phyloP scores from a whole-genome alignment of 2,329 filamentous ascomycete genomes.

The Hymenoscyphus occultus region DNA sequence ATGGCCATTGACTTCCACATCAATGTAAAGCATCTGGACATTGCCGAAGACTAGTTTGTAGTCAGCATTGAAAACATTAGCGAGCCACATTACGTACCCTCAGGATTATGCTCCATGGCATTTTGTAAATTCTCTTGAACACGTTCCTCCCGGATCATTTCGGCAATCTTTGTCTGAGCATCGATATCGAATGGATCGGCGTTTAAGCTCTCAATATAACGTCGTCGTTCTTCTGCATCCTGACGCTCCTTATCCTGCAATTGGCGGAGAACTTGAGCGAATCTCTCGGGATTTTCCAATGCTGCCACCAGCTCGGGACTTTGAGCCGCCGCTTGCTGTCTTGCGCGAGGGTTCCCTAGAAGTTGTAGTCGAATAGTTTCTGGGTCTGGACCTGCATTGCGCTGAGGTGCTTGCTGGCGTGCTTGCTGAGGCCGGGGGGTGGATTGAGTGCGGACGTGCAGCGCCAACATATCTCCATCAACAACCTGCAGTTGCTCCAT shows the following conservation, averaged over 20 bases:
- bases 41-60: conserved; percentile 73
- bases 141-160: conserved; percentile 92
- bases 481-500: conserved; percentile 76
- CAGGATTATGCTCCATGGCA: conserved; percentile 95
- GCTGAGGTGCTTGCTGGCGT: conserved; percentile 36
- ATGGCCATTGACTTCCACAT: conserved; percentile 89
- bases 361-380: conserved; percentile 82
- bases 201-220: conserved; percentile 81
- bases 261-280: conserved; percentile 67
- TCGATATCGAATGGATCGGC: conserved; percentile 93
- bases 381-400: conserved; percentile 54
- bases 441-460: conserved; percentile 68
- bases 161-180: conserved; percentile 87
- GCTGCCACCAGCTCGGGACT: conserved; percentile 75
- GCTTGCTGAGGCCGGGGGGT: conserved; percentile 40
- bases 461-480: conserved; percentile 88
- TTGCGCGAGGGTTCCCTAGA: conserved; percentile 71
- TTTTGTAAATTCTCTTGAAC: conserved; percentile 96
- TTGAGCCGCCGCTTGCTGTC: conserved; percentile 66
- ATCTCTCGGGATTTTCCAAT: conserved; percentile 71
- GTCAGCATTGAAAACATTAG: conserved; percentile 13
- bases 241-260: conserved; percentile 69
- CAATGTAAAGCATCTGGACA: conserved; percentile 94
- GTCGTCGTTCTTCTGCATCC: conserved; percentile 72
- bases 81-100: conserved; percentile 60